phyloP scores from a whole-genome alignment of 495 filamentous ascomycete species.

The Penicilliopsis zonata region DNA sequence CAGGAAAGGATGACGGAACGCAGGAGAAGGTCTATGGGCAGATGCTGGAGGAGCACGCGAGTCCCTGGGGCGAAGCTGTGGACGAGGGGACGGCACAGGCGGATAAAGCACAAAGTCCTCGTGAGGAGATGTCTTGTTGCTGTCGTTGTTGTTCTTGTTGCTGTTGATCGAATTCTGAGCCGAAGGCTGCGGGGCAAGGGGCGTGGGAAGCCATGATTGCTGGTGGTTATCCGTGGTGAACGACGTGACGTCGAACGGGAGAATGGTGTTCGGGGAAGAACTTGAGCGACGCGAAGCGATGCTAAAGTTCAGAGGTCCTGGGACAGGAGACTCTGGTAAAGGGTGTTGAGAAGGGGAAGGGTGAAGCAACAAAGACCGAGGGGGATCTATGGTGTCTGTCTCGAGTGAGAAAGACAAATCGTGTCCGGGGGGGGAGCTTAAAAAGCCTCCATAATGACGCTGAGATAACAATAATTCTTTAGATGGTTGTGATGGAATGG shows the following conservation, averaged over 20 bases:
- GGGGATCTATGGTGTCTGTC: constrained; percentile 40
- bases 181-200: constrained; percentile 33
- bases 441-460: constrained; percentile 39
- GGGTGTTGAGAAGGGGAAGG: constrained; percentile 24
- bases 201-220: constrained; percentile 51
- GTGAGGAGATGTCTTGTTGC: constrained; percentile 10
- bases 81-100: constrained; percentile 9
- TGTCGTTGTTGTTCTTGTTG: constrained; percentile 23
- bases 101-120: constrained; percentile 39
- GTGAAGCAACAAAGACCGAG: constrained; percentile 18
- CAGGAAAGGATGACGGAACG: constrained; percentile 21
- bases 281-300: constrained; percentile 40
- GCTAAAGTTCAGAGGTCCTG: constrained; percentile 47
- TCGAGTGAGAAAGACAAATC: constrained; percentile 29
- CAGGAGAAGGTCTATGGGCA: constrained; percentile 27
- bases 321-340: constrained; percentile 34
- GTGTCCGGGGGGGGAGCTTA: constrained; percentile 24
- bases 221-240: constrained; percentile 54
- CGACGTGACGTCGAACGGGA: constrained; percentile 44
- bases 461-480: not conserved
- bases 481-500: not conserved
- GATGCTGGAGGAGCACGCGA: constrained; percentile 20
- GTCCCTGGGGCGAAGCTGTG: constrained; percentile 24
- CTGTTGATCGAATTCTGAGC: constrained; percentile 30
- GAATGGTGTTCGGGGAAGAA: constrained; percentile 31